Evolutionary conservation across 2,329 filamentous ascomycete genomes (phyloP).

Genomic region (Cercospora brassicicola): DNA sequence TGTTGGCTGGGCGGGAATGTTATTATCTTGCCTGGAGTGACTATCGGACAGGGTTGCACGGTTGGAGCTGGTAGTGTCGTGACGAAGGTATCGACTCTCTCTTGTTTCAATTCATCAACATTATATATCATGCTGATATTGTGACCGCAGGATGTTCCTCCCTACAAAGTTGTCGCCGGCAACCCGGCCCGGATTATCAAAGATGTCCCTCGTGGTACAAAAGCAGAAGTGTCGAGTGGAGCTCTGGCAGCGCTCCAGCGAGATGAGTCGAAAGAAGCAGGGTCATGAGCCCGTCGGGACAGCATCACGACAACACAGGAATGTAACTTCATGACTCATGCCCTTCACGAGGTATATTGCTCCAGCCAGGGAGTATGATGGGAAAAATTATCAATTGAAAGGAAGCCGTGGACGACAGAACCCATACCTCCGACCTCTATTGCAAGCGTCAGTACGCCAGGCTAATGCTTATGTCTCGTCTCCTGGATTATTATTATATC

Average conservation of each 20-base stretch:
- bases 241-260: constrained; percentile 22
- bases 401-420: not conserved
- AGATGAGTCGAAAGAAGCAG: not conserved
- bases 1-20: constrained; percentile 76
- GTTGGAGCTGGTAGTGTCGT: constrained; percentile 82
- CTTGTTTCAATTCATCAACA: not conserved
- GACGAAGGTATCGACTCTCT: constrained; percentile 58
- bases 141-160: constrained; percentile 55
- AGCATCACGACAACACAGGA: not conserved
- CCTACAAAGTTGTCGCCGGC: constrained; percentile 63
- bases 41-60: constrained; percentile 70
- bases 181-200: constrained; percentile 64
- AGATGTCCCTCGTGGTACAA: constrained; percentile 34
- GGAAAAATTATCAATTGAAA: not conserved
- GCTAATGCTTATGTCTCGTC: not conserved
- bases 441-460: not conserved
- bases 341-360: not conserved
- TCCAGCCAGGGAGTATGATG: not conserved
- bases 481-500: not conserved
- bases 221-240: constrained; percentile 34
- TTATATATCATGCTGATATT: not conserved
- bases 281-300: not conserved
- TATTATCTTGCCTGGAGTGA: constrained; percentile 72
- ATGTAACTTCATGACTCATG: not conserved
- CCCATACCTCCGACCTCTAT: not conserved